These are phyloP conservation scores for Collybiopsis confluens DNA, from an alignment of 768 basidiomycete species.

Conservation along the genomic window DNA sequence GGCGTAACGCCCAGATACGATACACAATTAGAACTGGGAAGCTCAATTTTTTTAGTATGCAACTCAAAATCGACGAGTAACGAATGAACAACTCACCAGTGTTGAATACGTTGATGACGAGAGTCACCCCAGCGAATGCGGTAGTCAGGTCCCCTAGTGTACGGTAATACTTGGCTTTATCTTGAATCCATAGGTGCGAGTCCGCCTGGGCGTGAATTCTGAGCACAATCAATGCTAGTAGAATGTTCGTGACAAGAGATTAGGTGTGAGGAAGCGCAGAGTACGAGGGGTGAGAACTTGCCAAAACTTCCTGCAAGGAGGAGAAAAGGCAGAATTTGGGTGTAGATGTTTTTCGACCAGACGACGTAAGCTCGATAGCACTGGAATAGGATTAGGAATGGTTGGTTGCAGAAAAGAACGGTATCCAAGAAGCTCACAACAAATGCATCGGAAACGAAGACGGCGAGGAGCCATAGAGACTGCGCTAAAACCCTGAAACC, in stretches of 20 bases:
- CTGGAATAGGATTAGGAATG: too few relatives aligned
- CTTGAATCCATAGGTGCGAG: neutral
- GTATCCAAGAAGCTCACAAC: too few relatives aligned
- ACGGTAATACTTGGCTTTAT: neutral
- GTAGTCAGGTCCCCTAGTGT: neutral
- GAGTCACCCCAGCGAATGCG: neutral
- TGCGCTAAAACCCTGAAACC: too few relatives aligned
- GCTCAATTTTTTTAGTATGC: too few relatives aligned
- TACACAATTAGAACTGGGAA: neutral
- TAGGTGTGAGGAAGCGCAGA: neutral
- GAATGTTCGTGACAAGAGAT: neutral
- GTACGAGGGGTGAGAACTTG: neutral
- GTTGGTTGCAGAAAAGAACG: neutral
- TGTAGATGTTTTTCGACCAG: slow-evolving; percentile 1
- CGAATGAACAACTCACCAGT: neutral
- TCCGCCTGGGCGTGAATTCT: neutral
- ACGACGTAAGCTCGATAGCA: slow-evolving; percentile 2
- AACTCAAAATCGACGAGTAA: too few relatives aligned
- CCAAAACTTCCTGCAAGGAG: neutral
- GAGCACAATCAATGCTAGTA: neutral
- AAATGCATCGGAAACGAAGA: too few relatives aligned
- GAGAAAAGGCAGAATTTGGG: neutral
- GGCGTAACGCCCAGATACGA: neutral
- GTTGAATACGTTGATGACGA: slow-evolving; percentile 1
- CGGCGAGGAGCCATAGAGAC: too few relatives aligned